A percentile compares a stretch with the other conserved stretches of the same genome.
Evolutionary conservation across 164 flowering plant genomes (phyloP).

Genomic region (Houttuynia cordata): DNA sequence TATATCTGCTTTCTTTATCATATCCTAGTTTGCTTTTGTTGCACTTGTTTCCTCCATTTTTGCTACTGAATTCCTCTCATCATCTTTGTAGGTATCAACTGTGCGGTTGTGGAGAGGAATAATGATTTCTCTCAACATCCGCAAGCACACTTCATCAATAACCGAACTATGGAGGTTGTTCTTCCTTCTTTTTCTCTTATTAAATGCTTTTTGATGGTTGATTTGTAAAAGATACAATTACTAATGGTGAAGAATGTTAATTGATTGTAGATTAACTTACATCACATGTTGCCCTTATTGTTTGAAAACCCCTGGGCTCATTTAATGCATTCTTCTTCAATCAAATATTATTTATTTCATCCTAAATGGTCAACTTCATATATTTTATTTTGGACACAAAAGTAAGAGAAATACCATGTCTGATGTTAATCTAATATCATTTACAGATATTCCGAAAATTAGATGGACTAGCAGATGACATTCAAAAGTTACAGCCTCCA

Average conservation of each 20-base stretch:
- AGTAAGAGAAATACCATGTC: not conserved
- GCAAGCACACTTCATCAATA: conserved; percentile 95
- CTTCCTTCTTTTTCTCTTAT: not conserved
- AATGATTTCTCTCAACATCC: conserved; percentile 68
- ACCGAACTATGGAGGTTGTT: conserved; percentile 91
- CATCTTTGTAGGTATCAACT: conserved; percentile 49
- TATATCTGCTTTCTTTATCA: no score
- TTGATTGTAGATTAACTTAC: not conserved
- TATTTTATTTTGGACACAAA: not conserved
- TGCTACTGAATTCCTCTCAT: conserved; percentile 1
- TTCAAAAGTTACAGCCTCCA: conserved; percentile 65
- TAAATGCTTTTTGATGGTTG: not conserved
- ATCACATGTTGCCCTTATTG: not conserved
- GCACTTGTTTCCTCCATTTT: not conserved
- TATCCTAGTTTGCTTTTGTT: not conserved
- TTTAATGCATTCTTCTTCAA: not conserved
- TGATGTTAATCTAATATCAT: conserved; percentile 6
- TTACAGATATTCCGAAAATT: conserved; percentile 71
- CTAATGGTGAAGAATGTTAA: not conserved
- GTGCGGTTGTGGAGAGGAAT: conserved; percentile 74
- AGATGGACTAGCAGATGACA: conserved; percentile 77
- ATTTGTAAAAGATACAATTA: not conserved
- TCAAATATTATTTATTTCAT: no score
- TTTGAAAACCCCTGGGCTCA: not conserved
- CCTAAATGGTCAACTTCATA: not conserved